Evolutionary conservation across 2,329 filamentous ascomycete genomes (phyloP), one percentile per base, ranked within the genome.

Genomic region (Neocatenulostroma microsporum): DNA sequence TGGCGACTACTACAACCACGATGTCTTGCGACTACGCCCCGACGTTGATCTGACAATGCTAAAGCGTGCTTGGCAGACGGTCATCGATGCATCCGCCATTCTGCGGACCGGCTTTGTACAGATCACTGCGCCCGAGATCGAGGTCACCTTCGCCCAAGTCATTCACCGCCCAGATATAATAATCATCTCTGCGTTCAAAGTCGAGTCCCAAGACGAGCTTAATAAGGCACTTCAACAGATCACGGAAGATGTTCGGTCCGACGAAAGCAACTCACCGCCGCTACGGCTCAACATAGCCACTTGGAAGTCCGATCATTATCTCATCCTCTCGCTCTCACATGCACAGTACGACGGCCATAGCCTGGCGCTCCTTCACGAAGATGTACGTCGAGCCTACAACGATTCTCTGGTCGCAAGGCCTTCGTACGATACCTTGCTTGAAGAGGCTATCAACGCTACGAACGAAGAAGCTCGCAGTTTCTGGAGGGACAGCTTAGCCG

Each of bases 291-390:
- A 58, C 3, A 34, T 68, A 3, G 47, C 68, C 14, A 44, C 56
- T 12, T 53, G 61, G 14, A 37, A 51, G 0, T 34, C 43, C 5
- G 54, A 60, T 12, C 54, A 36, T 3, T 72, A 70, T 39, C 50
- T 77, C n/a, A 40, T 75, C 4, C 56, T 95, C 1, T 88, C 85
- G 0, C 78, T 94, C 25, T 74, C 87, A 0, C 88, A 95, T 60
- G 85, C 87, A 2, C 68, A 94, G 14, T 95, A 95, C 47, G 88
- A 95, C 54, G 88, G 88, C 1, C 87, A 80, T 75, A 94, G 87
- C 3, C 70, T 95, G 10, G 67, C 69, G 3, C 63, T 93, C 12
- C 60, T 95, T 1, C 85, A 91, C 49, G 66, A 72, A 28, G 78
- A 91, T 50, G 71, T 94, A 1, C 60, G 69, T 12, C 65, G 60